Conservation (phyloP, 73 alveolate species). For the Diophrys appendiculata region DNA sequence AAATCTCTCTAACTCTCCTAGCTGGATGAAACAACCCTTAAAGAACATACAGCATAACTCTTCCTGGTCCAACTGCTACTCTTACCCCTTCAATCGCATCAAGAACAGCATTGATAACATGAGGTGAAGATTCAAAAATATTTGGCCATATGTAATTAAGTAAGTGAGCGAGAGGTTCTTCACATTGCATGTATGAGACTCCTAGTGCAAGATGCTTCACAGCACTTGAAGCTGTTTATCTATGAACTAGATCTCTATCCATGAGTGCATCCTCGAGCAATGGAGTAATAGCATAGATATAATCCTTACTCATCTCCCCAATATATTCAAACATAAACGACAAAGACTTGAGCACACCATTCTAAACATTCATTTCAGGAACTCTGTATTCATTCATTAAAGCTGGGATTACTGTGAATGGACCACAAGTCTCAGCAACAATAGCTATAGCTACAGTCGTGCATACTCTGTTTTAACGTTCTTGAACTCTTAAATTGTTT, state of each 20-base stretch:
- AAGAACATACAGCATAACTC: slow-evolving; percentile 81
- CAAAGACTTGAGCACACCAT: slow-evolving; percentile 98
- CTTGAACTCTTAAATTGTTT: slow-evolving; percentile 98
- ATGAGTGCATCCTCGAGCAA: slow-evolving; percentile 98
- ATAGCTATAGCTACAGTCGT: slow-evolving; percentile 99
- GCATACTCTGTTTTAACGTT: slow-evolving; percentile 99
- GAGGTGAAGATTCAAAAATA: slow-evolving; percentile 99
- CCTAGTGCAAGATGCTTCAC: slow-evolving; percentile 99
- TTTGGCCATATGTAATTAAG: slow-evolving; percentile 99
- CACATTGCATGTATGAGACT: slow-evolving; percentile 92
- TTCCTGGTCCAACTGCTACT: slow-evolving; percentile 98
- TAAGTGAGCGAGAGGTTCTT: slow-evolving; percentile 98
- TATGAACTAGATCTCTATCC: slow-evolving; percentile 99
- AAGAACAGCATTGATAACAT: slow-evolving; percentile 98
- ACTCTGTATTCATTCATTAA: slow-evolving; percentile 99
- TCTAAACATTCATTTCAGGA: slow-evolving; percentile 98
- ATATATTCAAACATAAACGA: slow-evolving; percentile 99
- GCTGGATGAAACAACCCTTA: slow-evolving; percentile 99
- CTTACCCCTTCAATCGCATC: slow-evolving; percentile 99
- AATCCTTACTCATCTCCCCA: slow-evolving; percentile 99
- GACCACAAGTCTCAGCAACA: slow-evolving; percentile 99
- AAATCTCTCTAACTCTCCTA: slow-evolving; percentile 99
- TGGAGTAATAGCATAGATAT: slow-evolving; percentile 97
- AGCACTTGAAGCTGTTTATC: slow-evolving; percentile 99
- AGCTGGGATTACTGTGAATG: slow-evolving; percentile 99